These are phyloP conservation scores for Xylaria palmicola DNA, from an alignment of 495 filamentous ascomycete genomes.

Conservation along the genomic window DNA sequence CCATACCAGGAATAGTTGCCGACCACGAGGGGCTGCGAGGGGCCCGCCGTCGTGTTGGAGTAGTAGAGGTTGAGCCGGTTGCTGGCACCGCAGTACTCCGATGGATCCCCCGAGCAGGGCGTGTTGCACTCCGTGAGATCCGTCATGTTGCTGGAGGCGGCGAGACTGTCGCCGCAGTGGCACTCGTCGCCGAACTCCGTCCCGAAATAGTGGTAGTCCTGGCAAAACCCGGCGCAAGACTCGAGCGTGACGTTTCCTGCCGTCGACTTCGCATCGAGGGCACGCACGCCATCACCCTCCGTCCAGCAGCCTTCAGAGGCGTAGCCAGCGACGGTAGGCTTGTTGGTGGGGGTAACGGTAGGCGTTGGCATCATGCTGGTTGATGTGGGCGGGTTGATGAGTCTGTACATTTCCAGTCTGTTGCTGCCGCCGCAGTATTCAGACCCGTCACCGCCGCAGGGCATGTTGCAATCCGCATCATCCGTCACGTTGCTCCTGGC, in stretches of 20 bases:
- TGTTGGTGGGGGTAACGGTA: slow-evolving; percentile 19
- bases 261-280: slow-evolving; percentile 22
- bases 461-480: slow-evolving; percentile 37
- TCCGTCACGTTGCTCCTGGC: slow-evolving; percentile 26
- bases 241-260: slow-evolving; percentile 43
- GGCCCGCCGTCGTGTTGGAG: slow-evolving; percentile 18
- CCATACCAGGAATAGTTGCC: slow-evolving; percentile 29
- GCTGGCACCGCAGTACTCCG: slow-evolving; percentile 23
- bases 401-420: slow-evolving; percentile 33
- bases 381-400: slow-evolving; percentile 19
- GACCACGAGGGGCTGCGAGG: slow-evolving; percentile 27
- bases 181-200: slow-evolving; percentile 37
- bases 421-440: slow-evolving; percentile 39
- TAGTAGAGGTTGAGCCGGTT: slow-evolving; percentile 35
- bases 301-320: slow-evolving; percentile 45
- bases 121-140: slow-evolving; percentile 31
- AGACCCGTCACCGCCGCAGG: slow-evolving; percentile 28
- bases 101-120: slow-evolving; percentile 29
- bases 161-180: slow-evolving; percentile 37
- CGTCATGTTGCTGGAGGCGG: slow-evolving; percentile 17
- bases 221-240: slow-evolving; percentile 40
- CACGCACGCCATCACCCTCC: slow-evolving; percentile 35
- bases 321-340: slow-evolving; percentile 38
- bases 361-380: slow-evolving; percentile 14
- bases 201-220: slow-evolving; percentile 40